phyloP scores from a whole-genome alignment of 2,329 filamentous ascomycete species.

The Chalaropsis ovoidea region DNA sequence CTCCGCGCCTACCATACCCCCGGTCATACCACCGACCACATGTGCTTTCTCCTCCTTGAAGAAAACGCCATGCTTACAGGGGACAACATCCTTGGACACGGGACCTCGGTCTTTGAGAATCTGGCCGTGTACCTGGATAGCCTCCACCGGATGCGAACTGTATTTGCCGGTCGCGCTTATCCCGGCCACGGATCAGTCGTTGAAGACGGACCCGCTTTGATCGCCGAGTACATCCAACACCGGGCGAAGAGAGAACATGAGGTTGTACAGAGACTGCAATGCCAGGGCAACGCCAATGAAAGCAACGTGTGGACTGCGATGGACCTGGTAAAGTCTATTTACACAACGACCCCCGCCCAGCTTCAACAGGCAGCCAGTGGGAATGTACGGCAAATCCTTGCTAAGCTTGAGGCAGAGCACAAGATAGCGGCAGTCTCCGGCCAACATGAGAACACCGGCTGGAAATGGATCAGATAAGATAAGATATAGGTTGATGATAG shows the following conservation, averaged over 20 bases:
- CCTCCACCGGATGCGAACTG: constrained; percentile 55
- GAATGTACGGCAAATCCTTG: constrained; percentile 67
- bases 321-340: constrained; percentile 82
- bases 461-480: constrained; percentile 7
- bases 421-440: constrained; percentile 39
- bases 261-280: constrained; percentile 52
- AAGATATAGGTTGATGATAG: not conserved
- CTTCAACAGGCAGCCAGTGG: constrained; percentile 66
- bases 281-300: not conserved
- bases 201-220: constrained; percentile 58
- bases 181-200: constrained; percentile 80
- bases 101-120: constrained; percentile 77
- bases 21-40: constrained; percentile 73
- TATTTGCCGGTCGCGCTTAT: constrained; percentile 60
- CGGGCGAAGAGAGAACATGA: constrained; percentile 69
- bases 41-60: constrained; percentile 66
- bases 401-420: constrained; percentile 67
- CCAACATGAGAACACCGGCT: not conserved
- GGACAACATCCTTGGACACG: constrained; percentile 80
- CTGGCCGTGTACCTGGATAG: constrained; percentile 57
- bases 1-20: constrained; percentile 52
- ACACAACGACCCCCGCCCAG: constrained; percentile 64
- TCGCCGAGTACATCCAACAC: constrained; percentile 75
- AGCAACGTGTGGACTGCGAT: constrained; percentile 53
- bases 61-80: constrained; percentile 78